Percentiles rank a stretch among this genome's conserved stretches.
Conservation (phyloP, 2,329 filamentous ascomycete species). For the Fusarium devonianum region DNA sequence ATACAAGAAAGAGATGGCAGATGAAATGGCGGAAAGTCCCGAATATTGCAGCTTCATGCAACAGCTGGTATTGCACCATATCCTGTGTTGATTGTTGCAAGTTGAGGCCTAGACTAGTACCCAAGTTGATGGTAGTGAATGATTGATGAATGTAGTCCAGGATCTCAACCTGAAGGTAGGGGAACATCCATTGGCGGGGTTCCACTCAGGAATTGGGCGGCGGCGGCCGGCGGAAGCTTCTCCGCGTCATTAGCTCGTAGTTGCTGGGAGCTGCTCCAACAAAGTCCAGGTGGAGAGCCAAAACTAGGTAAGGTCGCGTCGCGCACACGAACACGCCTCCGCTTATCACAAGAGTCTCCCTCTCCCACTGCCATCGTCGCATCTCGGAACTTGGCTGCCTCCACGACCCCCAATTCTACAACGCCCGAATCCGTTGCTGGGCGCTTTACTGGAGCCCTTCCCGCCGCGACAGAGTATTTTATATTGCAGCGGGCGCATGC, state of each 20-base stretch:
- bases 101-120: too few species aligned
- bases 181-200: constrained; percentile 15
- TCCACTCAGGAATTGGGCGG: not conserved
- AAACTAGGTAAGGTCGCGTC: constrained; percentile 39
- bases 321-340: constrained; percentile 36
- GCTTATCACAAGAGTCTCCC: constrained; percentile 34
- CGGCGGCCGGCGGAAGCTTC: constrained; percentile 8
- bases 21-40: too few species aligned
- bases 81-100: too few species aligned
- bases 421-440: constrained; percentile 3
- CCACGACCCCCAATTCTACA: constrained; percentile 16
- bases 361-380: constrained; percentile 25
- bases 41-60: too few species aligned
- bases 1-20: too few species aligned
- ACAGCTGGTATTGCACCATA: too few species aligned
- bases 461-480: constrained; percentile 5
- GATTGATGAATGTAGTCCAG: too few species aligned
- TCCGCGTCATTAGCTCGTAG: constrained; percentile 4
- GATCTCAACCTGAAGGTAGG: constrained; percentile 7
- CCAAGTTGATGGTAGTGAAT: too few species aligned
- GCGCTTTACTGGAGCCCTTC: constrained; percentile 10
- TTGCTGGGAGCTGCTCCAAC: constrained; percentile 7
- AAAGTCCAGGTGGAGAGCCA: constrained; percentile 20
- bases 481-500: constrained; percentile 27
- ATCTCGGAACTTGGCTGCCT: constrained; percentile 15